A percentile compares a stretch with the other conserved stretches of the same genome.
These are phyloP conservation scores for Trichoderma erinaceum DNA, from an alignment of 495 filamentous ascomycete species.

Conservation along the genomic window DNA sequence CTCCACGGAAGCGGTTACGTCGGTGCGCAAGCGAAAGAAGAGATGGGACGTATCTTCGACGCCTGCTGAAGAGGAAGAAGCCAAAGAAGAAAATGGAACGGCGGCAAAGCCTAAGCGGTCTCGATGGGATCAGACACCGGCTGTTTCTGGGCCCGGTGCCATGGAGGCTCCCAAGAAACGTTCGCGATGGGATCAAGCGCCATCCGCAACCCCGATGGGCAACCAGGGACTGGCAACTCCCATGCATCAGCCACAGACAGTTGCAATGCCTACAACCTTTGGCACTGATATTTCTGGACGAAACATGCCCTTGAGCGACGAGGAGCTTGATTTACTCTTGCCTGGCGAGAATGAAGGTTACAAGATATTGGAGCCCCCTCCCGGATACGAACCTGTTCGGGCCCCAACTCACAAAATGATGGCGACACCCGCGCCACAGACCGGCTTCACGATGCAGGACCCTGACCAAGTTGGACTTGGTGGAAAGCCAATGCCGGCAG, in stretches of 20 bases:
- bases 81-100: constrained; percentile 35
- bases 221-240: constrained; percentile 78
- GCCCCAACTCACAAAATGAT: constrained; percentile 70
- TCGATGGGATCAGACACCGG: constrained; percentile 85
- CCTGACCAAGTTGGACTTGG: constrained; percentile 71
- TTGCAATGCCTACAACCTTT: constrained; percentile 54
- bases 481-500: constrained; percentile 89
- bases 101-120: constrained; percentile 49
- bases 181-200: constrained; percentile 88
- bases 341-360: constrained; percentile 75
- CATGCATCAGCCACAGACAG: constrained; percentile 71
- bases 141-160: constrained; percentile 45
- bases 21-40: constrained; percentile 80
- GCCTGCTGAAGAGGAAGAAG: constrained; percentile 40
- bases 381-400: constrained; percentile 83
- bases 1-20: constrained; percentile 54
- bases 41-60: constrained; percentile 76
- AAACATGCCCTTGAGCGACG: constrained; percentile 77
- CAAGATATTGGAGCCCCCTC: constrained; percentile 86
- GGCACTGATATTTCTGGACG: constrained; percentile 76
- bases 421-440: constrained; percentile 62
- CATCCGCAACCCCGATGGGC: constrained; percentile 76
- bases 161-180: constrained; percentile 58
- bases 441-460: constrained; percentile 97
- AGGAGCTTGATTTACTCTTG: constrained; percentile 88